These are phyloP conservation scores for Paulownia fortunei DNA, from an alignment of 257 asterid species.

Conservation along the genomic window DNA sequence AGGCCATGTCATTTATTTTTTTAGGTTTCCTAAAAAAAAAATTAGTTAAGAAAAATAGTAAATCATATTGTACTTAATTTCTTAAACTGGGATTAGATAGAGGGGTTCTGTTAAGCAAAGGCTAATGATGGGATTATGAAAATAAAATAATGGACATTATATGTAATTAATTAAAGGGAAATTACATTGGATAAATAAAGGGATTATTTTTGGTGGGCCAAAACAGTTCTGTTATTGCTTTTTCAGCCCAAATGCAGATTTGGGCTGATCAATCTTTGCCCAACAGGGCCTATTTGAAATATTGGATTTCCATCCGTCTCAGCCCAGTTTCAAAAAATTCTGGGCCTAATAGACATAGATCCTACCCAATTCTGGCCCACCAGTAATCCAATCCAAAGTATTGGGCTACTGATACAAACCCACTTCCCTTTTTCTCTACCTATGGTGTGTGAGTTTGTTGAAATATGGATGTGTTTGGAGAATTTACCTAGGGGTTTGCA, in stretches of 20 bases:
- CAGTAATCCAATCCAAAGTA: too few species aligned
- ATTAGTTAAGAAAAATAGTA: neutral
- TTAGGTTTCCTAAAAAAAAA: neutral
- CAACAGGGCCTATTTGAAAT: too few species aligned
- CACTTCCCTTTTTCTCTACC: too few species aligned
- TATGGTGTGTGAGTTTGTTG: too few species aligned
- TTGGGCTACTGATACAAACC: too few species aligned
- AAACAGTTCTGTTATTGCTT: too few species aligned
- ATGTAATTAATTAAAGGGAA: neutral
- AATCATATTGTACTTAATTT: neutral
- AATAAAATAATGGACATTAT: neutral
- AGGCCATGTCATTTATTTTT: neutral
- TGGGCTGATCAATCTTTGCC: too few species aligned
- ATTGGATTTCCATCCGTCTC: too few species aligned
- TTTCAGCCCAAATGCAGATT: neutral
- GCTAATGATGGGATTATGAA: neutral
- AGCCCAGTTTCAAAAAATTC: too few species aligned
- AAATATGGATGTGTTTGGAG: too few species aligned
- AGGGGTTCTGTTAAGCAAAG: neutral
- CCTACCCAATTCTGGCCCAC: neutral
- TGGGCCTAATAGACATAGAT: neutral
- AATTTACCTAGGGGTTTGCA: too few species aligned
- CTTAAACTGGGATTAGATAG: neutral
- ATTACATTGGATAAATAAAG: neutral
- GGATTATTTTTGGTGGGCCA: neutral